phyloP scores from a whole-genome alignment of 2,329 filamentous ascomycete species.

The Sporothrix euskadiensis region DNA sequence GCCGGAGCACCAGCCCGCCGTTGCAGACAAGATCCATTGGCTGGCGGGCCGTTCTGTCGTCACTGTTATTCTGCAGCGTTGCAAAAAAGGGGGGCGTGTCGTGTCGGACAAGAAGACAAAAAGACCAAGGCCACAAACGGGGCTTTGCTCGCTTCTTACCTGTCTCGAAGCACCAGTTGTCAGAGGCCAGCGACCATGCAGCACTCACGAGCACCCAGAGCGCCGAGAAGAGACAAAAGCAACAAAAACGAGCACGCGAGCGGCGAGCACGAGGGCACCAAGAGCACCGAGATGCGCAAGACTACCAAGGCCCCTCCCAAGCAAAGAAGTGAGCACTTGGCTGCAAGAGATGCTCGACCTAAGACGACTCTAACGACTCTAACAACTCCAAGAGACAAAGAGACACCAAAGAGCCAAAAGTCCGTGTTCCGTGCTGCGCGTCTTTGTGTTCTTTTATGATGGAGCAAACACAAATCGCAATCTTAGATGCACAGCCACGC shows the following conservation, averaged over 20 bases:
- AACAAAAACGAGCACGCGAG: background rate
- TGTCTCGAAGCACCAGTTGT: slow-evolving; percentile 27
- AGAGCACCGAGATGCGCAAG: background rate
- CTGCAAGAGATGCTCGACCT: background rate
- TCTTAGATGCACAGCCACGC: slow-evolving; percentile 24
- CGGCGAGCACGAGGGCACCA: background rate
- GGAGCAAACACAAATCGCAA: slow-evolving; percentile 10
- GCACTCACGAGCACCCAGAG: background rate
- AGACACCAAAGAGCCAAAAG: background rate
- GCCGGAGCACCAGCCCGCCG: slow-evolving; percentile 2
- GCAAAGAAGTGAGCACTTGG: slow-evolving; percentile 4
- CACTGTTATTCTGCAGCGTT: background rate
- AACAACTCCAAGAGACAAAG: background rate
- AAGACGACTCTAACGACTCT: background rate
- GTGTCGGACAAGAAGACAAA: background rate
- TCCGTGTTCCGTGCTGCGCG: background rate
- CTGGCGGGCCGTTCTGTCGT: slow-evolving; percentile 4
- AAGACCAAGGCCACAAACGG: background rate
- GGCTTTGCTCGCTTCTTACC: background rate
- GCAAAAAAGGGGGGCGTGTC: background rate
- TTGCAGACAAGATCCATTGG: slow-evolving; percentile 21
- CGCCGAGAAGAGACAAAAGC: background rate
- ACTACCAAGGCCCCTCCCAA: background rate
- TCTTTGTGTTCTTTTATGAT: background rate
- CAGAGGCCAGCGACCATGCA: slow-evolving; percentile 19